These are phyloP conservation scores for Buxus sempervirens DNA, from an alignment of 164 flowering plant genomes.

Conservation along the genomic window DNA sequence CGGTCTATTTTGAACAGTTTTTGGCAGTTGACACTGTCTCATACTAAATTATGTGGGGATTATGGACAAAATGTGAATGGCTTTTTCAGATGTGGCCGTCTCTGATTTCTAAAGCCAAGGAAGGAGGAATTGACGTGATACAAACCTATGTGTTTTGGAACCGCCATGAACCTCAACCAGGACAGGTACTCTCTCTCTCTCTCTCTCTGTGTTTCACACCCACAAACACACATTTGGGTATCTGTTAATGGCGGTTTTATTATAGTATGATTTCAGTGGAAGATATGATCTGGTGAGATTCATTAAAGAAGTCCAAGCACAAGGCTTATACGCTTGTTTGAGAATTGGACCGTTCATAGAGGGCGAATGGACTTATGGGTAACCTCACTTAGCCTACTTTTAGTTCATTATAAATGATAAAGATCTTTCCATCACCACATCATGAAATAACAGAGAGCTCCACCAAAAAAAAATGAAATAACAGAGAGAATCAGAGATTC, in stretches of 20 bases:
- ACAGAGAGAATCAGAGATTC: too few species aligned
- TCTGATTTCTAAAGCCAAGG: constrained; percentile 65
- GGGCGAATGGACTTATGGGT: constrained; percentile 73
- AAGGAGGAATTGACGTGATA: constrained; percentile 79
- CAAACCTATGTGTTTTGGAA: constrained; percentile 90
- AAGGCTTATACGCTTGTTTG: constrained; percentile 51
- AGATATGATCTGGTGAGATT: constrained; percentile 46
- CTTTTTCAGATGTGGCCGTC: constrained; percentile 83
- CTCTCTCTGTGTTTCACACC: background rate
- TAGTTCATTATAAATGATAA: background rate
- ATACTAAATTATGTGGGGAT: too few species aligned
- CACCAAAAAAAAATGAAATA: too few species aligned
- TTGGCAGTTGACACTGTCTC: too few species aligned
- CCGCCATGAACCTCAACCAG: constrained; percentile 68
- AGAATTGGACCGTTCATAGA: constrained; percentile 74
- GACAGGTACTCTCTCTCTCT: constrained; percentile 43
- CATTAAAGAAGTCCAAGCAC: constrained; percentile 48
- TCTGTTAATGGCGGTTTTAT: background rate
- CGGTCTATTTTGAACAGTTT: too few species aligned
- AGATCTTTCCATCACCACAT: too few species aligned
- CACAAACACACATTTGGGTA: background rate
- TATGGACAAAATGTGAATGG: too few species aligned
- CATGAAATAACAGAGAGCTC: too few species aligned
- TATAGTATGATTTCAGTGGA: constrained; percentile 64
- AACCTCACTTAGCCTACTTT: background rate